Evolutionary conservation across 805 yeast genomes (phyloP).

Genomic region (Candida loeiensis): DNA sequence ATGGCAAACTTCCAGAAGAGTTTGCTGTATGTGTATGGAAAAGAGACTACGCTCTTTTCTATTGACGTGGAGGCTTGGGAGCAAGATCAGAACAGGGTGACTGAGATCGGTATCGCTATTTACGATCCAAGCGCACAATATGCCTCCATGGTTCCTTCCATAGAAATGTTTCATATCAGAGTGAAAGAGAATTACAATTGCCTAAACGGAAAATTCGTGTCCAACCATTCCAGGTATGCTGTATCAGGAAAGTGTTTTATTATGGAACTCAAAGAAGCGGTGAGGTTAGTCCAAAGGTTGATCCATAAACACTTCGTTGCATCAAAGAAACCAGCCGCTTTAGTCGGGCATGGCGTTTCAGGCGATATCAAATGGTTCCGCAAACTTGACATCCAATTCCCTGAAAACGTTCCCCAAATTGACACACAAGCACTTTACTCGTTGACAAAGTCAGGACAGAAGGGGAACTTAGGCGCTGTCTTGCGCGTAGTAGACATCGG

Average conservation of each 20-base stretch:
- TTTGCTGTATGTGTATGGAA: conserved; percentile 22
- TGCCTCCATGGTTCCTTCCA: conserved; percentile 35
- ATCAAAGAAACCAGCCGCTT: conserved; percentile 21
- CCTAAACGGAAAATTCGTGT: conserved; percentile 53
- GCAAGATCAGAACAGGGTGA: conserved; percentile 35
- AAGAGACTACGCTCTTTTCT: conserved; percentile 29
- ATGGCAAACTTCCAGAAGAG: conserved; percentile 8
- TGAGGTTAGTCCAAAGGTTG: conserved; percentile 37
- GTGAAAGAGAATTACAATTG: conserved; percentile 41
- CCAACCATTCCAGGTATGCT: conserved; percentile 50
- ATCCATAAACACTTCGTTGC: conserved; percentile 41
- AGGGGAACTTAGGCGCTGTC: conserved; percentile 44
- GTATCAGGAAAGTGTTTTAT: conserved; percentile 48
- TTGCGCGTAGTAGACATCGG: conserved; percentile 50
- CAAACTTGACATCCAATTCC: conserved; percentile 45
- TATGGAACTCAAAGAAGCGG: conserved; percentile 35
- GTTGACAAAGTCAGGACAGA: conserved; percentile 35
- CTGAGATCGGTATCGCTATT: conserved; percentile 57
- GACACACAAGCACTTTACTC: conserved; percentile 52
- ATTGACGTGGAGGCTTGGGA: conserved; percentile 62
- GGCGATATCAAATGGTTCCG: conserved; percentile 55
- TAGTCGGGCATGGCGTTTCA: conserved; percentile 58
- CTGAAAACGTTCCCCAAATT: conserved; percentile 23
- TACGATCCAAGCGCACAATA: conserved; percentile 51
- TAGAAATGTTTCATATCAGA: conserved; percentile 41